phyloP scores from a whole-genome alignment of 345 rosid species.

The Gossypium mustelinum region DNA sequence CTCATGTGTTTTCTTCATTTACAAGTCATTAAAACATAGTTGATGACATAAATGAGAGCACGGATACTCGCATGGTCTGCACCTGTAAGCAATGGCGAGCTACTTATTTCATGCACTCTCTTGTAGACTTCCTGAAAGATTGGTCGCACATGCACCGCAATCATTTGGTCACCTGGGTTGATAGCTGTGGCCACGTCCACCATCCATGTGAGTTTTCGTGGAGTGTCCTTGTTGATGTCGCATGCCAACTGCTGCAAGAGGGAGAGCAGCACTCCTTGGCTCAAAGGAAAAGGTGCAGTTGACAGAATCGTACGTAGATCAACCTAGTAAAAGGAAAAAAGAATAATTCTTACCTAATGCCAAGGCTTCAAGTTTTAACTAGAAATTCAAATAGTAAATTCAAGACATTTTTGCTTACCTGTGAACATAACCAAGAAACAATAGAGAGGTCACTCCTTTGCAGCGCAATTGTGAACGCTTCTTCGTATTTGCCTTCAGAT shows the following conservation, averaged over 20 bases:
- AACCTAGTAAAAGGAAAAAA: conserved; percentile 38
- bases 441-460: conserved; percentile 78
- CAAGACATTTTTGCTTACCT: conserved; percentile 36
- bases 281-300: conserved; percentile 56
- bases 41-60: conserved; percentile 64
- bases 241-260: conserved; percentile 84
- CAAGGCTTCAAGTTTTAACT: not conserved
- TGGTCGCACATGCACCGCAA: conserved; percentile 56
- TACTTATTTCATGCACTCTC: conserved; percentile 51
- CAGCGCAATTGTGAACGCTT: conserved; percentile 67
- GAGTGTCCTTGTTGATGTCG: conserved; percentile 58
- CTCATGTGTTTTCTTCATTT: conserved; percentile 33
- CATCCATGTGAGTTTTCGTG: conserved; percentile 73
- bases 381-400: not conserved
- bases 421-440: conserved; percentile 87
- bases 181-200: conserved; percentile 70
- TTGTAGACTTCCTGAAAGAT: conserved; percentile 79
- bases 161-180: conserved; percentile 70
- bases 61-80: conserved; percentile 51
- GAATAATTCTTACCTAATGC: not conserved
- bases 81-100: conserved; percentile 36
- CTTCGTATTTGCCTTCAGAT: conserved; percentile 67
- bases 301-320: conserved; percentile 54
- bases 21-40: conserved; percentile 55
- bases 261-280: conserved; percentile 84